Evolutionary conservation across 371 early-diverging fungal genomes (phyloP), one percentile per base, ranked within the genome.

Genomic region (Blyttiomyces sp.): DNA sequence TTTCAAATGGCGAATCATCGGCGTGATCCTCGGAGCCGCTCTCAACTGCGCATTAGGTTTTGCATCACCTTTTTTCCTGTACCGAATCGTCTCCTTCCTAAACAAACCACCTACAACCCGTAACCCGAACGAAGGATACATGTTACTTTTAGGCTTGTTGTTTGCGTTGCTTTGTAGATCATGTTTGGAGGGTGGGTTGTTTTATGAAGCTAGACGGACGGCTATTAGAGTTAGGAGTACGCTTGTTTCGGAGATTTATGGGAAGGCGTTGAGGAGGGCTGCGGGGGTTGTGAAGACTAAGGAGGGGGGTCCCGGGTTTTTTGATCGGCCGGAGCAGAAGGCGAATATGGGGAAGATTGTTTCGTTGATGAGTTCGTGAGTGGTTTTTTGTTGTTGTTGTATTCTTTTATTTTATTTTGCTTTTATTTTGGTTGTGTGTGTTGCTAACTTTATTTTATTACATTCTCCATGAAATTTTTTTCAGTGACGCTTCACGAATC

Each of bases 241-340:
- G n/a, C 62, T 77, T 31, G 58, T 71, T 24, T 57, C 52, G 23
- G 66, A 66, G 36, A 67, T 78, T 36, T 78, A 75, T 59, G 59
- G 63, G 45, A 78, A 78, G 54, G 44, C 70, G 9, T 54, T 75
- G 5, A 31, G 69, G 3, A 39, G 73, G 3, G 54, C 64, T 9
- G 49, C 58, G 33, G 70, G 70, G 21, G 36, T 49, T 33, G 55
- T 36, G 21, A 57, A 49, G 21, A 43, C 46, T 39, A 42, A 23
- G 32, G 33, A 27, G 19, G 54, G 54, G 11, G 23, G 36, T 49
- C 26, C 48, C 32, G 49, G 49, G n/a, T n/a, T n/a, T n/a, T n/a
- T n/a, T 35, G 59, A 58, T 11, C 48, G 50, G 35, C 59, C 59
- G 17, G 59, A 58, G 19, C 59, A 58, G 26, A 58, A 58, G 35